These are phyloP conservation scores for Helicostylum pulchrum DNA, from an alignment of 192 early-diverging fungal genomes.

Conservation along the genomic window DNA sequence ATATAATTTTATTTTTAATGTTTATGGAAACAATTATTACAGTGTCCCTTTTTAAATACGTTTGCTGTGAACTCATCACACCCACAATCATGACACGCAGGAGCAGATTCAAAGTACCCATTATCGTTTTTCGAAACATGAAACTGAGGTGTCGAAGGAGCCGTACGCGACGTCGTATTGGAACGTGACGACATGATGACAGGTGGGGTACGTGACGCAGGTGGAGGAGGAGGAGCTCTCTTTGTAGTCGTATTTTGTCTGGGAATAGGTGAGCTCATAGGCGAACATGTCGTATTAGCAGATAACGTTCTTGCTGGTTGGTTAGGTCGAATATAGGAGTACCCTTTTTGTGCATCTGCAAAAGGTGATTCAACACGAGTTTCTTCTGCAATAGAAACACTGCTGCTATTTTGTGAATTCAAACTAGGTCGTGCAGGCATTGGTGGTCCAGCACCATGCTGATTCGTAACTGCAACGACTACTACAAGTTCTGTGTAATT, in stretches of 20 bases:
- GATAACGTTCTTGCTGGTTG: not conserved
- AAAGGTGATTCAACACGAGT: not conserved
- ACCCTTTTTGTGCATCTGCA: not conserved
- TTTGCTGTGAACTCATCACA: slow-evolving; percentile 21
- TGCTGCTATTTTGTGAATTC: no score
- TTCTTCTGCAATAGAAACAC: slow-evolving; percentile 2
- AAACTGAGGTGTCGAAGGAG: slow-evolving; percentile 7
- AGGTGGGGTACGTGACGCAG: slow-evolving; percentile 8
- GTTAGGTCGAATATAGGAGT: not conserved
- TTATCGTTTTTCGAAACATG: not conserved
- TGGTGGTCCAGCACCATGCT: not conserved
- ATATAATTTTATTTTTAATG: slow-evolving; percentile 7
- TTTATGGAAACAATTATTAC: slow-evolving; percentile 26
- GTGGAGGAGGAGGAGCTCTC: slow-evolving; percentile 17
- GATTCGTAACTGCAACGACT: no score
- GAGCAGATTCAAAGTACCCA: not conserved
- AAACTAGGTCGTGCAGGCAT: slow-evolving; percentile 14
- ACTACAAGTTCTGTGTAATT: slow-evolving; percentile 78
- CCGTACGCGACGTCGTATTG: not conserved
- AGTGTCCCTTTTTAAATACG: slow-evolving; percentile 17
- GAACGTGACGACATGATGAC: not conserved
- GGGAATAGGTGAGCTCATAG: not conserved
- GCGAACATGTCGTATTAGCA: not conserved
- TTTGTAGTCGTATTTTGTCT: not conserved
- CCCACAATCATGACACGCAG: slow-evolving; percentile 13